Conservation (phyloP, 805 yeast genomes). For the Ogataea angusta region DNA sequence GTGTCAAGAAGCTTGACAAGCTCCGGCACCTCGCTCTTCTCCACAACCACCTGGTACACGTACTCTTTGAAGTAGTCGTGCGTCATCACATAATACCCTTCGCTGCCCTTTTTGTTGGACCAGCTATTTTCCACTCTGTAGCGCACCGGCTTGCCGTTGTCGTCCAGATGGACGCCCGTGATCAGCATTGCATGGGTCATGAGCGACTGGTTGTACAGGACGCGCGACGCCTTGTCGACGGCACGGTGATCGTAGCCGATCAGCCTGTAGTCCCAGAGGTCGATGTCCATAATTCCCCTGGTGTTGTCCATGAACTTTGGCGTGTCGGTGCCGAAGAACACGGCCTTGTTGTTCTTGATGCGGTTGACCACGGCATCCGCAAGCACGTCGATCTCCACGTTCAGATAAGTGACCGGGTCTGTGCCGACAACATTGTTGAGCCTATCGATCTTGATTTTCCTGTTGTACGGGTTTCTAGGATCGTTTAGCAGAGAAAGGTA, state of each 20-base stretch:
- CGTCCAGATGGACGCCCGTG: slow-evolving; percentile 76
- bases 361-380: slow-evolving; percentile 63
- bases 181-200: slow-evolving; percentile 93
- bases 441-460: slow-evolving; percentile 66
- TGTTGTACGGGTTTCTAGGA: slow-evolving; percentile 69
- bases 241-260: slow-evolving; percentile 49
- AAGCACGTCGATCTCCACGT: slow-evolving; percentile 56
- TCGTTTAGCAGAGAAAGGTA: slow-evolving; percentile 73
- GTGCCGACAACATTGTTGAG: slow-evolving; percentile 72
- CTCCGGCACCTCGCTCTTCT: slow-evolving; percentile 43
- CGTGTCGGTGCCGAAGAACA: slow-evolving; percentile 88
- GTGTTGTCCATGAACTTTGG: slow-evolving; percentile 65
- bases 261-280: slow-evolving; percentile 63
- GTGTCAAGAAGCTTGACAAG: slow-evolving; percentile 40
- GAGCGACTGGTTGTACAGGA: slow-evolving; percentile 63
- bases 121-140: slow-evolving; percentile 78
- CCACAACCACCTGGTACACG: slow-evolving; percentile 69
- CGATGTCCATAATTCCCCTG: slow-evolving; percentile 70
- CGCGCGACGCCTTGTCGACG: slow-evolving; percentile 60
- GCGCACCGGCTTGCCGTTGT: slow-evolving; percentile 55
- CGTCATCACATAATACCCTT: slow-evolving; percentile 69
- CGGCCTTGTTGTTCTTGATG: slow-evolving; percentile 70
- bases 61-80: slow-evolving; percentile 73
- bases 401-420: slow-evolving; percentile 68
- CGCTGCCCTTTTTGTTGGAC: slow-evolving; percentile 66